These are phyloP conservation scores for Niebla homalea DNA, from an alignment of 495 filamentous ascomycete genomes.

Conservation along the genomic window DNA sequence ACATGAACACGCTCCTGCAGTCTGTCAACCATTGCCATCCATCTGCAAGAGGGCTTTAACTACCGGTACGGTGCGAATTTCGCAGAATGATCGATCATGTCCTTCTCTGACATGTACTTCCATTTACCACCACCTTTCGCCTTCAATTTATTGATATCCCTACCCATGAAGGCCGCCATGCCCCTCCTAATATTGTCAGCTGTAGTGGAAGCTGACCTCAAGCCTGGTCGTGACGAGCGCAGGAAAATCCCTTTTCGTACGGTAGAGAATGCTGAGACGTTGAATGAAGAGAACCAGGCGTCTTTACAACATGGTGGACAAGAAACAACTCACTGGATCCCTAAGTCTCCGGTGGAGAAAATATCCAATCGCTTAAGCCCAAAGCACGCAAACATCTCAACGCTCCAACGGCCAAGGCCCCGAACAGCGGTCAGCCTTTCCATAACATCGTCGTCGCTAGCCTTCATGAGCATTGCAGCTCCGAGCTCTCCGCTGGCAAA, in stretches of 20 bases:
- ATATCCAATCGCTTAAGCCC: slow-evolving; percentile 84
- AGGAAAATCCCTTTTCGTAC: too few species aligned
- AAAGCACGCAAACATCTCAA: slow-evolving; percentile 96
- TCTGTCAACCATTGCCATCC: slow-evolving; percentile 2
- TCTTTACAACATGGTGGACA: too few species aligned
- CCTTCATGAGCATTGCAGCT: slow-evolving; percentile 57
- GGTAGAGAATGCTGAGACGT: too few species aligned
- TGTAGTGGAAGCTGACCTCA: too few species aligned
- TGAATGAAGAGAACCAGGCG: too few species aligned
- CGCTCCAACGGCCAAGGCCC: slow-evolving; percentile 80
- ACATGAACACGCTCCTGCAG: slow-evolving; percentile 59
- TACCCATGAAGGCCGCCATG: slow-evolving; percentile 76
- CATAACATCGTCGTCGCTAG: slow-evolving; percentile 74
- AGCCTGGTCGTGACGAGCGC: too few species aligned
- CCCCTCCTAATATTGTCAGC: slow-evolving; percentile 42
- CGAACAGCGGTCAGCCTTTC: slow-evolving; percentile 62
- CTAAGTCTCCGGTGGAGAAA: slow-evolving; percentile 83
- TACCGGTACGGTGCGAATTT: slow-evolving; percentile 74
- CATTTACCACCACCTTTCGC: slow-evolving; percentile 73
- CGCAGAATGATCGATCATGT: slow-evolving; percentile 75
- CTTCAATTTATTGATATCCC: slow-evolving; percentile 74
- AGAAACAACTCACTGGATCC: slow-evolving; percentile 56
- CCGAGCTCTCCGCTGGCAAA: slow-evolving; percentile 63
- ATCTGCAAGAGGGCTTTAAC: slow-evolving; percentile 22
- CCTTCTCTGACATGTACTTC: slow-evolving; percentile 90